Evolutionary conservation across 495 filamentous ascomycete genomes (phyloP), one percentile per base, ranked within the genome.

Genomic region (Aspergillus panamensis): DNA sequence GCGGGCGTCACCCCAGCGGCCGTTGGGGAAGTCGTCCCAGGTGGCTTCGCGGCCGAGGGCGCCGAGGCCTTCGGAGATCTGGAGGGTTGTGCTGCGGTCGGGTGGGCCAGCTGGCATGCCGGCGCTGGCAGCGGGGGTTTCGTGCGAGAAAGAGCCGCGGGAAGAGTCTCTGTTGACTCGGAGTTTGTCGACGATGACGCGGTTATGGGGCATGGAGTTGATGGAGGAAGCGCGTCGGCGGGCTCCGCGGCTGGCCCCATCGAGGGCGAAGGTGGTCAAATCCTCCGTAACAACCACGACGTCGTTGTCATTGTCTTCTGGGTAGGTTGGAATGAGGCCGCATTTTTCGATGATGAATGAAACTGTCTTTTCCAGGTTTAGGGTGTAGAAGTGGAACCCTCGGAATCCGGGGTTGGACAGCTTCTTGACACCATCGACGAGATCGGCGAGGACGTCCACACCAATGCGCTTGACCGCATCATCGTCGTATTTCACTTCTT

Each of bases 21-120:
- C 95, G 78, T 98, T 98, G 52, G 95, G 94, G 75, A 87, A 98
- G 73, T 98, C 94, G 68, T 98, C 94, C 94, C 94, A 98, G 6
- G 94, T 97, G 20, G 95, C 95, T 75, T 97, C 95, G 58, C 95
- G 80, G 32, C 93, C 94, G 12, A 96, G 80, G n/a, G 88, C 78
- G 39, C 92, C 92, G 61, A 93, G 84, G 3, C 92, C 92, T 77
- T 96, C 91, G 0, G 92, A 95, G 52, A 96, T 96, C 17, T 90
- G 90, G 16, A 97, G 82, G 5, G 91, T 93, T 63, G 89, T 92
- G 47, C 87, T 87, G 42, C 88, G 82, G 30, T 80, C 83, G 65
- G 73, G 72, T 12, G 69, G 69, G 50, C 69, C 48, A 3, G 74
- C 73, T 4, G 67, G 74, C 59, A 76, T 67, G 12, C 64, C 71